phyloP scores from a whole-genome alignment of 495 filamentous ascomycete species.

The Penicillium crystallinum region DNA sequence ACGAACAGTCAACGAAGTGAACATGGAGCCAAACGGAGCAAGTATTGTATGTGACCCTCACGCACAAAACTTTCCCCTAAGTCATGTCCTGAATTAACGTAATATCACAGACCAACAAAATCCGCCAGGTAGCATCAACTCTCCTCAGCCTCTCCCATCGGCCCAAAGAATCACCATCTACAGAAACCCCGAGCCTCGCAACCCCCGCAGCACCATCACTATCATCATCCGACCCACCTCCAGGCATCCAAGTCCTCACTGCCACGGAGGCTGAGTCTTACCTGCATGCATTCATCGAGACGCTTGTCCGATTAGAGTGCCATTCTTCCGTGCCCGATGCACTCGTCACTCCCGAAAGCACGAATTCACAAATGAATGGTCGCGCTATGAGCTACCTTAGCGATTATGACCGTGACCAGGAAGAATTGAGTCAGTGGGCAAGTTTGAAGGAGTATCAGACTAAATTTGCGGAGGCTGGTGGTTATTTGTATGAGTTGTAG shows the following conservation, averaged over 20 bases:
- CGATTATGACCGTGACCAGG: conserved; percentile 60
- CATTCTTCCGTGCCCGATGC: conserved; percentile 17
- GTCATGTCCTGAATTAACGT: not conserved
- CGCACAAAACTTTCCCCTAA: not conserved
- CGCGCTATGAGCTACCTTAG: conserved; percentile 40
- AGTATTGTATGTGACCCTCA: conserved; percentile 51
- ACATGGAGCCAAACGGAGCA: conserved; percentile 75
- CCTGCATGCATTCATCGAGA: conserved; percentile 61
- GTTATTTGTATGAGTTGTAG: conserved; percentile 37
- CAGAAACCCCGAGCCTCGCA: conserved; percentile 9
- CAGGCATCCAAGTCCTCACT: conserved; percentile 32
- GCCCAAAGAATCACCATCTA: conserved; percentile 6
- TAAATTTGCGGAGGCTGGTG: conserved; percentile 63
- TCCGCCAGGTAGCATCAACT: conserved; percentile 71
- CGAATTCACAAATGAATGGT: conserved; percentile 26
- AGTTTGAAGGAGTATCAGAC: conserved; percentile 68
- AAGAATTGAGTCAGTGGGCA: conserved; percentile 66
- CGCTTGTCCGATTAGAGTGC: conserved; percentile 64
- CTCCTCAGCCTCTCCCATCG: conserved; percentile 56
- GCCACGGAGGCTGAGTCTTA: conserved; percentile 54
- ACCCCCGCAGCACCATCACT: conserved; percentile 7
- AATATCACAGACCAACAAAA: conserved; percentile 26
- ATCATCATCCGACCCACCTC: conserved; percentile 4
- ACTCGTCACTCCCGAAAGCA: conserved; percentile 2
- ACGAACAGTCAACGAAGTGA: conserved; percentile 65